Evolutionary conservation across 1,284 basidiomycete species (phyloP), one percentile per base, ranked within the genome.

Genomic region (Retiboletus flavoniger): DNA sequence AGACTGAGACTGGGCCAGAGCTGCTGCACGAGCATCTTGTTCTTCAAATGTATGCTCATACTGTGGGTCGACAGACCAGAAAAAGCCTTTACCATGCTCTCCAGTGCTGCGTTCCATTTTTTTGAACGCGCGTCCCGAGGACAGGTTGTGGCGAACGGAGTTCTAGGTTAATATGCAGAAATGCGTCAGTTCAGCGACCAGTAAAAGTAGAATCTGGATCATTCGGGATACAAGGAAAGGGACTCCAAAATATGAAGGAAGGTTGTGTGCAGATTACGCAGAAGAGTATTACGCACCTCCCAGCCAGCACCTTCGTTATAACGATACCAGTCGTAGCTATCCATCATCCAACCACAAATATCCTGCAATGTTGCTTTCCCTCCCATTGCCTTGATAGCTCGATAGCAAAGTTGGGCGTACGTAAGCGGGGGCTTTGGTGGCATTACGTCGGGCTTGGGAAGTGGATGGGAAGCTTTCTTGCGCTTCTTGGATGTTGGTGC

Each of bases 341-440:
- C 87, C 65, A 88, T 85, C 58, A 97, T 93, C 93, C 93, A 97
- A 51, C 84, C 83, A 67, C 93, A 93, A 47, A 97, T 93, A 65
- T 96, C 93, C 60, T 95, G 92, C 56, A 97, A 69, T 0, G 95
- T 95, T 28, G 91, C 92, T 69, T 92, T 90, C 39, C 91, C 91
- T 43, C 86, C 85, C 62, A 89, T 79, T 32, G 80, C 81, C 64
- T 85, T 89, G 70, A 92, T 89, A 54, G 89, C 87, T 43, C 83
- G 81, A 74, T 86, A 89, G 60, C 89, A 91, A 50, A 92, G 75
- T 61, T 89, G 87, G 21, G 87, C 85, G 71, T 91, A 90, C 36
- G 89, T 91, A 51, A 85, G 78, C 32, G 82, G 77, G 19, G 89
- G 89, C 68, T 90, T 90, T 19, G 85, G 85, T 38, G 89, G 89